These are phyloP conservation scores for Vitis hybrid DNA, from an alignment of 177 flowering plant genomes.

Conservation along the genomic window DNA sequence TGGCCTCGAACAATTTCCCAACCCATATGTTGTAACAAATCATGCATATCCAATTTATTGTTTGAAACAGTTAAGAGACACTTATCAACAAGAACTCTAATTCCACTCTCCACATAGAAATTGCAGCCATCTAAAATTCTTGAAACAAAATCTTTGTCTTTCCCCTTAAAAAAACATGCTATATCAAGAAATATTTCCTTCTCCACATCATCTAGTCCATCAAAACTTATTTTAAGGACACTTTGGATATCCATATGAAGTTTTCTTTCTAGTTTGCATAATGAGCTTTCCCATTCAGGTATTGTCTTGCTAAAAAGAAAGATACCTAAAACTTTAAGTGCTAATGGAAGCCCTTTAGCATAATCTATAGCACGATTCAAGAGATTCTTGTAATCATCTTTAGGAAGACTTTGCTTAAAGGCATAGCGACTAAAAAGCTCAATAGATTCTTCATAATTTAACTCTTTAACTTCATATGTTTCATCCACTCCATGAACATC, in stretches of 20 bases:
- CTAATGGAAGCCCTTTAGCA: conserved; percentile 18
- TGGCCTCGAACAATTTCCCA: no score
- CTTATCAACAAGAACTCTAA: neutral
- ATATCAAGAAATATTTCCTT: conserved; percentile 10
- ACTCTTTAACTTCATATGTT: neutral
- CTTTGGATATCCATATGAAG: neutral
- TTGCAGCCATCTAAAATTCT: conserved; percentile 6
- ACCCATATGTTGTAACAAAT: no score
- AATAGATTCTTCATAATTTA: conserved; percentile 6
- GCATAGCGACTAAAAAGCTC: conserved; percentile 17
- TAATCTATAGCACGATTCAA: neutral
- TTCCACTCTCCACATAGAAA: neutral
- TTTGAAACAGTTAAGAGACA: no score
- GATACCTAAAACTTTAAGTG: conserved; percentile 16
- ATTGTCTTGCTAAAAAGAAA: neutral
- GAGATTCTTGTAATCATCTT: neutral
- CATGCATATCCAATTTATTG: no score
- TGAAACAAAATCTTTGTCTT: neutral
- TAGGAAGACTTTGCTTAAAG: conserved; percentile 9
- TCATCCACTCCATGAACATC: neutral
- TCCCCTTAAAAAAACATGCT: neutral
- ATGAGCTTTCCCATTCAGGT: neutral
- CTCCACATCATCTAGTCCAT: neutral
- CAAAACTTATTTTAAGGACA: conserved; percentile 6
- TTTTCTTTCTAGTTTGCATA: neutral